Percentiles rank a stretch among this genome's conserved stretches.
Conservation (phyloP, 306 rosid genomes). For the Comarum palustre region DNA sequence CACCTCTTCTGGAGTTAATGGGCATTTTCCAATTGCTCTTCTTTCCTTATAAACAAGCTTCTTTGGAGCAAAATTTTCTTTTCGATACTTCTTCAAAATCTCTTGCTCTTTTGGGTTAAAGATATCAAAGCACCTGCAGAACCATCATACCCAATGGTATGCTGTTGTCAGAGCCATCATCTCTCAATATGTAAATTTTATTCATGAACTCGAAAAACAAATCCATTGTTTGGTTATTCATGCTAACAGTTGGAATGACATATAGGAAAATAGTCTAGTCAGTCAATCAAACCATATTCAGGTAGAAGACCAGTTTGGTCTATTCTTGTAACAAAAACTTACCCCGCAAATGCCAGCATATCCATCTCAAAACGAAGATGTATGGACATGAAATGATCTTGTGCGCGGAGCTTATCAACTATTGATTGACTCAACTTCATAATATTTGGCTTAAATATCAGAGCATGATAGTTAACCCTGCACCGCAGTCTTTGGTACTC, state of each 20-base stretch:
- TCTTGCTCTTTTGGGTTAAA: constrained; percentile 67
- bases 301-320: neutral
- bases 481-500: constrained; percentile 97
- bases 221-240: constrained; percentile 6
- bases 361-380: constrained; percentile 99
- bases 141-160: constrained; percentile 24
- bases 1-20: constrained; percentile 99
- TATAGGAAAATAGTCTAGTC: neutral
- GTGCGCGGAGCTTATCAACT: constrained; percentile 84
- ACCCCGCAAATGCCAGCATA: constrained; percentile 99
- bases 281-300: neutral
- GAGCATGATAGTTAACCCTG: constrained; percentile 94
- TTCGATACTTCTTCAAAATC: constrained; percentile 70
- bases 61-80: constrained; percentile 84
- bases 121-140: constrained; percentile 77
- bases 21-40: constrained; percentile 97
- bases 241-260: neutral
- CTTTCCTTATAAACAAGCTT: constrained; percentile 70
- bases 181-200: neutral
- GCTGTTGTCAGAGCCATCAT: constrained; percentile 7
- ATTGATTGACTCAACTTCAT: constrained; percentile 84
- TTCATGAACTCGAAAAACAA: neutral
- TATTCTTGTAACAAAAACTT: constrained; percentile 4
- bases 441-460: constrained; percentile 86
- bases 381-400: constrained; percentile 92